phyloP scores from a whole-genome alignment of 345 rosid species.

The Populus alba region DNA sequence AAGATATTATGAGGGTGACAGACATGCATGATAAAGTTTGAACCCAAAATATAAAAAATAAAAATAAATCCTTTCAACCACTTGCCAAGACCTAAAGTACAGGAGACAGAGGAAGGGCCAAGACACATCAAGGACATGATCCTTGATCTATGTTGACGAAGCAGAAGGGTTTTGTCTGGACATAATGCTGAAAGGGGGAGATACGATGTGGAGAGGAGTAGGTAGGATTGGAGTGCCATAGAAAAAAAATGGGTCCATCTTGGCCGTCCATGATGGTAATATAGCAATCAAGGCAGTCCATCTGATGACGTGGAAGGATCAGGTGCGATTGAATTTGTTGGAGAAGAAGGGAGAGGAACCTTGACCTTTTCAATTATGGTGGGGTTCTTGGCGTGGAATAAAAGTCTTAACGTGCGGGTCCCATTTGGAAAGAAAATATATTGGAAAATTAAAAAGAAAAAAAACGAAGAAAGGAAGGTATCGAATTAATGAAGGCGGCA shows the following conservation, averaged over 20 bases:
- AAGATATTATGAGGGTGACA: too few species aligned
- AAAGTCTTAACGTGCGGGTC: conserved; percentile 26
- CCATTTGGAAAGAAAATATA: background rate
- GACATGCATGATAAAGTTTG: too few species aligned
- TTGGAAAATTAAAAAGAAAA: background rate
- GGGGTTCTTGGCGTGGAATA: conserved; percentile 24
- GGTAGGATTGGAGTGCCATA: background rate
- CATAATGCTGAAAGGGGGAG: background rate
- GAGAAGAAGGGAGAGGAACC: background rate
- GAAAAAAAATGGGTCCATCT: background rate
- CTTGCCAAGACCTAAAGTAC: too few species aligned
- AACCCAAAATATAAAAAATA: too few species aligned
- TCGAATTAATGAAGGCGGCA: background rate
- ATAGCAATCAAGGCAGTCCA: background rate
- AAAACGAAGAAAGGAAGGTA: background rate
- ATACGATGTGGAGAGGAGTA: background rate
- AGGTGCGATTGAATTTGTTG: background rate
- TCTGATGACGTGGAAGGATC: background rate
- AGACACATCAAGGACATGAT: too few species aligned
- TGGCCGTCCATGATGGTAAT: background rate
- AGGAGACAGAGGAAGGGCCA: too few species aligned
- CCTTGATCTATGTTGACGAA: too few species aligned
- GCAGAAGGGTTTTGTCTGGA: background rate
- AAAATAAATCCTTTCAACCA: too few species aligned
- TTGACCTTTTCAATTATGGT: conserved; percentile 5